These are phyloP conservation scores for Tulasnella sp. DNA, from an alignment of 768 basidiomycete genomes.

Conservation along the genomic window DNA sequence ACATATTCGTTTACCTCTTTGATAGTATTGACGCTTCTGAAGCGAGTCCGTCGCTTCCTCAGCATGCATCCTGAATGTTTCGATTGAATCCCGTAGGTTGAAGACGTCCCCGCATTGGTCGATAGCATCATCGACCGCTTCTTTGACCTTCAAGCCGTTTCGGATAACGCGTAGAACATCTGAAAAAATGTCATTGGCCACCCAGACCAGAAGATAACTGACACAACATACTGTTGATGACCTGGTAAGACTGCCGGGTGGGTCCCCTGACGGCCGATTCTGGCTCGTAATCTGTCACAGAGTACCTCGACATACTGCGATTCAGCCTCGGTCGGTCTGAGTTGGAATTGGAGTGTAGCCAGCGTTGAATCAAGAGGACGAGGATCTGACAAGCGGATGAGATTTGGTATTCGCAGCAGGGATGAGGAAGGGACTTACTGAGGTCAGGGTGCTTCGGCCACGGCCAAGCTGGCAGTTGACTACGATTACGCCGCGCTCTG, in stretches of 20 bases:
- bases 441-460: constrained; percentile 87
- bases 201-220: not conserved
- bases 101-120: constrained; percentile 78
- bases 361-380: constrained; percentile 75
- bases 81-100: constrained; percentile 86
- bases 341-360: constrained; percentile 46
- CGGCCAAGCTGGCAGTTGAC: constrained; percentile 94
- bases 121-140: constrained; percentile 78
- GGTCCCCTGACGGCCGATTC: constrained; percentile 14
- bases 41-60: constrained; percentile 72
- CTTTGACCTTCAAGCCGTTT: constrained; percentile 81
- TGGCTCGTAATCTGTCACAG: not conserved
- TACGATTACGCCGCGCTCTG: constrained; percentile 73
- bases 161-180: constrained; percentile 82
- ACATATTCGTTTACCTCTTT: constrained; percentile 53
- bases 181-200: constrained; percentile 34
- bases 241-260: constrained; percentile 65
- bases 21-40: constrained; percentile 59
- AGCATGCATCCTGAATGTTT: constrained; percentile 69
- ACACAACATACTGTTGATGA: constrained; percentile 73
- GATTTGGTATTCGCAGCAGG: not conserved
- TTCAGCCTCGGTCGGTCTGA: not conserved
- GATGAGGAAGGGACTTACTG: constrained; percentile 42
- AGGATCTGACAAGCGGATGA: constrained; percentile 51
- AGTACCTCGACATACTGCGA: constrained; percentile 13